Conservation (phyloP, 1,139 yeast species). For the Sugiyamaella sp. region DNA sequence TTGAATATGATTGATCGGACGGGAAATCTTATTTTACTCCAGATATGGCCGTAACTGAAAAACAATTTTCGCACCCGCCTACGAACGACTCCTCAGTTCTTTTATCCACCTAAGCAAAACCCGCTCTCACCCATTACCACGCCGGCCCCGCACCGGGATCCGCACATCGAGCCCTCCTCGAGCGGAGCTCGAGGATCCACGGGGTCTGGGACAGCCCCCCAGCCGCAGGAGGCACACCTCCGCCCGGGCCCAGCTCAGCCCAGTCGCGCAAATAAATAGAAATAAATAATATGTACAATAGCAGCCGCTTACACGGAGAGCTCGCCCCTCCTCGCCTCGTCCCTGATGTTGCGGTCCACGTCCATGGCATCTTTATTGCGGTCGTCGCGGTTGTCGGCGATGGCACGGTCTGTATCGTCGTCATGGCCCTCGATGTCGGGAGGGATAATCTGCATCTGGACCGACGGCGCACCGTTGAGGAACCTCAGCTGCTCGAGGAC, state of each 20-base stretch:
- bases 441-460: conserved; percentile 86
- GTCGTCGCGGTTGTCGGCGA: conserved; percentile 33
- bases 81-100: no score
- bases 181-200: not conserved
- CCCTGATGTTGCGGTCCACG: conserved; percentile 21
- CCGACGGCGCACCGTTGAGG: conserved; percentile 91
- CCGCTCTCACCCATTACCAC: no score
- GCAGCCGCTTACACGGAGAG: not conserved
- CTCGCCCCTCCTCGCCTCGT: conserved; percentile 17
- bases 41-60: no score
- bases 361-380: conserved; percentile 23
- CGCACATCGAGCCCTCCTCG: no score
- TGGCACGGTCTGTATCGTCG: conserved; percentile 60
- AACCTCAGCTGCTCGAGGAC: conserved; percentile 81
- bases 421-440: conserved; percentile 76
- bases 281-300: not conserved
- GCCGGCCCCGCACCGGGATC: no score
- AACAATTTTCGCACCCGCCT: no score
- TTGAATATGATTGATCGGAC: no score
- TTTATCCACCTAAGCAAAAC: no score
- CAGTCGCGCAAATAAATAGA: not conserved
- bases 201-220: not conserved
- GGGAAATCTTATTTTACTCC: no score
- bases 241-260: not conserved
- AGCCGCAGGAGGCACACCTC: not conserved